Evolutionary conservation across 225 moss, liverwort and hornwort species (phyloP), one percentile per base, ranked within the genome.

Genomic region (Antitrichia curtipendula): DNA sequence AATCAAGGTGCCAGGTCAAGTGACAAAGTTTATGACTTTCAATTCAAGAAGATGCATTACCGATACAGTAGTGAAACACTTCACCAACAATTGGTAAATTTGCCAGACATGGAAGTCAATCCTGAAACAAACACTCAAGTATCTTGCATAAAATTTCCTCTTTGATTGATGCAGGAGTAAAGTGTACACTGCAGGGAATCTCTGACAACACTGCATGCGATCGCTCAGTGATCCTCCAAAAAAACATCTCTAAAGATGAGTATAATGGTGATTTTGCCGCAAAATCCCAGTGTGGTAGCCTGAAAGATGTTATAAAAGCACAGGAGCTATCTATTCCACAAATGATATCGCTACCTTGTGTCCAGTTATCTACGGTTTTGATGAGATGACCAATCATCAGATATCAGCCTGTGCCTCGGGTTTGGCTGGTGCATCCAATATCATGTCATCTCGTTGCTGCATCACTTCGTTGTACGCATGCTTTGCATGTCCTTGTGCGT

Each of bases 401-500:
- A 47, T 53, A 43, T 90, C 61, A 76, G 81, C 36, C 57, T 78
- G 57, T 57, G 84, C 80, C 82, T 91, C 81, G 68, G 66, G 82
- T 79, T 85, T 80, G 24, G 47, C 74, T 53, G 88, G 59, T 63
- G 75, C 89, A 53, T 91, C 88, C 82, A 81, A 73, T 38, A 50
- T 64, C 50, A 54, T 64, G 31, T 49, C 82, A 66, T 62, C 75
- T 80, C 80, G 89, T 81, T 89, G 86, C 86, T 90, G 90, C 87
- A 78, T 89, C 86, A 92, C 90, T 84, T 70, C 82, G 38, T 83
- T 84, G 80, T 94, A 93, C 21, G 95, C 95, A 85, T 91, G 90
- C 78, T 86, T 83, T 71, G 93, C 95, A 62, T 95, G 87, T 78
- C 84, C 87, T 89, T 96, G 95, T 75, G 92, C 94, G 83, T 97